Conservation (phyloP, 2,329 filamentous ascomycete genomes). For the Podosphaera aphanis region DNA sequence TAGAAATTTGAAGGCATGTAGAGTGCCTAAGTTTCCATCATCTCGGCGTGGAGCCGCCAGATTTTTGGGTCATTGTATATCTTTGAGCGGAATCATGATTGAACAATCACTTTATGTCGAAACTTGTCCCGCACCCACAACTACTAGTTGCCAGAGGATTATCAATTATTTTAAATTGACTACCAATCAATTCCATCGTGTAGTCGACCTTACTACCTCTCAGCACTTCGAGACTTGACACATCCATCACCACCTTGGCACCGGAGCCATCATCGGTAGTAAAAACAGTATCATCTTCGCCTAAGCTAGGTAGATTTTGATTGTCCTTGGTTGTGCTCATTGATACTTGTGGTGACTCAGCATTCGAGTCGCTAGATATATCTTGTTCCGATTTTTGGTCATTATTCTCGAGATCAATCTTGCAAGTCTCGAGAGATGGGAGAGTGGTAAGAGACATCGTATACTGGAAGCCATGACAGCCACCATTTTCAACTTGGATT, state of each 20-base stretch:
- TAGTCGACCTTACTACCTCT: constrained; percentile 92
- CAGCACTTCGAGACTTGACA: constrained; percentile 63
- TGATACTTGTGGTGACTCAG: too few relatives aligned
- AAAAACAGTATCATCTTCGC: constrained; percentile 68
- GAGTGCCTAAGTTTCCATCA: too few relatives aligned
- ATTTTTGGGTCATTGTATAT: too few relatives aligned
- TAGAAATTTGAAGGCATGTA: too few relatives aligned
- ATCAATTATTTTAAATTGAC: constrained; percentile 88
- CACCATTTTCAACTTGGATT: constrained; percentile 76
- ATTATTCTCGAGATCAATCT: too few relatives aligned
- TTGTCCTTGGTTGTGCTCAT: too few relatives aligned
- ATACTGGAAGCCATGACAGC: constrained; percentile 96
- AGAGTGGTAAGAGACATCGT: constrained; percentile 63
- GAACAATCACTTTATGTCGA: constrained; percentile 48
- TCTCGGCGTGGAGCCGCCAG: too few relatives aligned
- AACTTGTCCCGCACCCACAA: constrained; percentile 92
- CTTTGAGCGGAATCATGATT: too few relatives aligned
- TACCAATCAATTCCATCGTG: constrained; percentile 82
- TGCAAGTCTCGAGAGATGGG: constrained; percentile 15
- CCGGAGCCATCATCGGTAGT: constrained; percentile 35
- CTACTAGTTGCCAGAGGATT: constrained; percentile 82
- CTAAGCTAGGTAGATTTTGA: constrained; percentile 18
- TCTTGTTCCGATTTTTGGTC: too few relatives aligned
- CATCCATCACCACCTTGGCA: constrained; percentile 76
- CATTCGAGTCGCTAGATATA: too few relatives aligned